Conservation (phyloP, 768 basidiomycete species). For the Amanita inopinata region DNA sequence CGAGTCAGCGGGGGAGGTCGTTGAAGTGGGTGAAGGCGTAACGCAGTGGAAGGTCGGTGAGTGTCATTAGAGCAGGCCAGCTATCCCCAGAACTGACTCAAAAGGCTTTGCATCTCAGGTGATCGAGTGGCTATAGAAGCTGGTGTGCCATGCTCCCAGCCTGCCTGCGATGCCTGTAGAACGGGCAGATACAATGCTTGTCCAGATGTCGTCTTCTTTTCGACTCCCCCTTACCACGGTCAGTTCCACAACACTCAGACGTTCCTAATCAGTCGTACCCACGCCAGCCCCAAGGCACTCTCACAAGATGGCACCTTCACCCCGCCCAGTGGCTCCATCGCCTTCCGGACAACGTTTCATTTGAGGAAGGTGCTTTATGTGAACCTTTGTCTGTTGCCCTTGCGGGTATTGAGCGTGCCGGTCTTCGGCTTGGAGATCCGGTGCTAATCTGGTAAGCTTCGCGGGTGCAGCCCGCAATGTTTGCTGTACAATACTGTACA, state of each 20-base stretch:
- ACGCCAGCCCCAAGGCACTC: conserved; percentile 32
- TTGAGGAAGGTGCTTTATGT: conserved; percentile 60
- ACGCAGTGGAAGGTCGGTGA: conserved; percentile 53
- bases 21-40: conserved; percentile 57
- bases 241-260: neutral
- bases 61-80: conserved; percentile 4
- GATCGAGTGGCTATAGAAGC: conserved; percentile 65
- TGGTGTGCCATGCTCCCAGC: conserved; percentile 57
- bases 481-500: neutral
- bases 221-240: conserved; percentile 64
- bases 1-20: conserved; percentile 60
- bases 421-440: conserved; percentile 55
- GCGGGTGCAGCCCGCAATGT: neutral
- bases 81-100: neutral
- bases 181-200: conserved; percentile 61
- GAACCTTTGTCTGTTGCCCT: conserved; percentile 61
- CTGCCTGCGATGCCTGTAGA: conserved; percentile 51
- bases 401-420: conserved; percentile 57
- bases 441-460: conserved; percentile 45
- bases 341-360: conserved; percentile 50
- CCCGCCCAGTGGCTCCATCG: conserved; percentile 62
- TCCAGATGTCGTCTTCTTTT: conserved; percentile 53
- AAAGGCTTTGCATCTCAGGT: conserved; percentile 23
- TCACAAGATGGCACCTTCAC: conserved; percentile 58
- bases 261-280: neutral